A percentile compares a stretch with the other conserved stretches of the same genome.
These are phyloP conservation scores for Mortierella sp. DNA, from an alignment of 371 early-diverging fungal species.

Conservation along the genomic window DNA sequence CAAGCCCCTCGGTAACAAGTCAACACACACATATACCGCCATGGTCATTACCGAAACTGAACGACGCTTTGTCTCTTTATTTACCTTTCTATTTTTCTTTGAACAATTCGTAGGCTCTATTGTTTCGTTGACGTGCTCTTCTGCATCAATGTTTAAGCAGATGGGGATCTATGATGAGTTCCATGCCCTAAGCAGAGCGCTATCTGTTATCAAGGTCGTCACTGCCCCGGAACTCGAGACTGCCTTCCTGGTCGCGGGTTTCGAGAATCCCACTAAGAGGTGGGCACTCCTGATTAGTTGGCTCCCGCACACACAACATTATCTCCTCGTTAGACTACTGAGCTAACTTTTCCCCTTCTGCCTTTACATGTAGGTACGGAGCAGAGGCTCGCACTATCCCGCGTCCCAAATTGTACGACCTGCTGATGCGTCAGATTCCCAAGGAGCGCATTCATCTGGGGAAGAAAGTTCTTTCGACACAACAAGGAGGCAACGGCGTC, in stretches of 20 bases:
- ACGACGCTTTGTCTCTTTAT: no score
- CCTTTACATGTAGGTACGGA: slow-evolving; percentile 14
- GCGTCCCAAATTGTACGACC: slow-evolving; percentile 16
- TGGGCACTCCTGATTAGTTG: no score
- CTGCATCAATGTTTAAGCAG: neutral
- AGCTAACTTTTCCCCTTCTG: no score
- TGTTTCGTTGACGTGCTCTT: neutral
- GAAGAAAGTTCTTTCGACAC: slow-evolving; percentile 16
- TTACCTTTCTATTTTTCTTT: no score
- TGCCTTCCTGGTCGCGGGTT: neutral
- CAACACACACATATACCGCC: neutral
- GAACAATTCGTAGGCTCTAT: neutral
- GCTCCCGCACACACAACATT: neutral
- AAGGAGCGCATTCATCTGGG: slow-evolving; percentile 17
- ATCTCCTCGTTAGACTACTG: no score
- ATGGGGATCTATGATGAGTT: neutral
- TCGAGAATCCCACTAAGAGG: no score
- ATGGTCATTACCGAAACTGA: no score
- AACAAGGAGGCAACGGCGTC: slow-evolving; percentile 14
- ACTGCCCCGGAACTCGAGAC: neutral
- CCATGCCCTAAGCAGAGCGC: neutral
- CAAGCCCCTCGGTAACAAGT: neutral
- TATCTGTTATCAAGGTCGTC: neutral
- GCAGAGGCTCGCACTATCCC: slow-evolving; percentile 1
- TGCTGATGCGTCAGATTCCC: slow-evolving; percentile 14